These are phyloP conservation scores for Lathyrus aphaca DNA, from an alignment of 306 rosid genomes.

Conservation along the genomic window DNA sequence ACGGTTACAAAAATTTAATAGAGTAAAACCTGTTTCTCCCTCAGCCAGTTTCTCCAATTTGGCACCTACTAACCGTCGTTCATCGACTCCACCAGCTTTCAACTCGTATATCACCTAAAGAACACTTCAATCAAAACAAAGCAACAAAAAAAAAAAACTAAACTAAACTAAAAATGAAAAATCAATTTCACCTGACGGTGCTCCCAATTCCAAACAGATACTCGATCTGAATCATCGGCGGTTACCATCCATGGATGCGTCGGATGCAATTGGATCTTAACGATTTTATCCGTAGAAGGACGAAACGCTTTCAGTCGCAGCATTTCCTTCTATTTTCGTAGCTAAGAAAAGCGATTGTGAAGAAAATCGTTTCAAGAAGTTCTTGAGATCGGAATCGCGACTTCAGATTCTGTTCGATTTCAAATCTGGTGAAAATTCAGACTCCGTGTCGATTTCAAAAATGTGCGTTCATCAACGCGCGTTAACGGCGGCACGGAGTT, in stretches of 20 bases:
- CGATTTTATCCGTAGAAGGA: slow-evolving; percentile 84
- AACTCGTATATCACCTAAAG: slow-evolving; percentile 86
- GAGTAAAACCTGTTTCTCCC: slow-evolving; percentile 80
- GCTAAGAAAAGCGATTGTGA: slow-evolving; percentile 12
- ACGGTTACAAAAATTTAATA: neutral
- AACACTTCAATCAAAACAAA: slow-evolving; percentile 16
- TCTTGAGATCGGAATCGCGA: slow-evolving; percentile 36
- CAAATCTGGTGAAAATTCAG: slow-evolving; percentile 21
- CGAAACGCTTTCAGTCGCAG: slow-evolving; percentile 84
- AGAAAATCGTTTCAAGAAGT: slow-evolving; percentile 26
- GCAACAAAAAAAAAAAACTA: neutral
- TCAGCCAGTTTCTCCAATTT: slow-evolving; percentile 99
- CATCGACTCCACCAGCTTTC: slow-evolving; percentile 98
- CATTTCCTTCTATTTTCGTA: slow-evolving; percentile 50
- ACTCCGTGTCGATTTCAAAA: slow-evolving; percentile 30
- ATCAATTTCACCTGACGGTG: slow-evolving; percentile 75
- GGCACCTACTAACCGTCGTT: slow-evolving; percentile 93
- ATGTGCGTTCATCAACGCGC: slow-evolving; percentile 48
- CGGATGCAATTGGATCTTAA: slow-evolving; percentile 95
- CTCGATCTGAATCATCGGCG: slow-evolving; percentile 94
- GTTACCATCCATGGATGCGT: slow-evolving; percentile 99
- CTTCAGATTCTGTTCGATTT: slow-evolving; percentile 36
- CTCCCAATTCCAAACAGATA: slow-evolving; percentile 99
- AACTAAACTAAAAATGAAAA: slow-evolving; percentile 1
- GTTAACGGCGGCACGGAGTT: slow-evolving; percentile 13